Conservation (phyloP, 768 basidiomycete species). For the Boletus tylopilopsis region DNA sequence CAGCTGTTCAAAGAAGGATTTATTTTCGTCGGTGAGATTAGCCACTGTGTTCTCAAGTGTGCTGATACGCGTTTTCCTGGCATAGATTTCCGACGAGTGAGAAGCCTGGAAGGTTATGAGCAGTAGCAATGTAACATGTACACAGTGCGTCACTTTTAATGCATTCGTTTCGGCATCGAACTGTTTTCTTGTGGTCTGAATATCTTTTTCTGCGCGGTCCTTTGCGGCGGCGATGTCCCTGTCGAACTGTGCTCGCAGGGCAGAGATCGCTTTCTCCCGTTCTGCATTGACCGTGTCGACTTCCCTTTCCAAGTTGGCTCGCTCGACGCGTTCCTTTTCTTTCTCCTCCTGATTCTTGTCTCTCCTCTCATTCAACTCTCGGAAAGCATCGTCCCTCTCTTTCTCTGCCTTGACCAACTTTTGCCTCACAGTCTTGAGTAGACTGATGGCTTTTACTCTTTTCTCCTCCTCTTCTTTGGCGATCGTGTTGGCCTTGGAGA, state of each 20-base stretch:
- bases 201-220: conserved; percentile 76
- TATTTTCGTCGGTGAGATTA: conserved; percentile 70
- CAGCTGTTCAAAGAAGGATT: conserved; percentile 76
- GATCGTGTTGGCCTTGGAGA: conserved; percentile 51
- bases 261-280: conserved; percentile 57
- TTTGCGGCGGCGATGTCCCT: conserved; percentile 58
- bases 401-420: conserved; percentile 97
- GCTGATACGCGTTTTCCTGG: conserved; percentile 58
- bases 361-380: conserved; percentile 48
- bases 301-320: conserved; percentile 55
- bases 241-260: conserved; percentile 65
- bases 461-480: conserved; percentile 98
- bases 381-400: conserved; percentile 76
- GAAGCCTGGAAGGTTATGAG: conserved; percentile 45
- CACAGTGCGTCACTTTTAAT: conserved; percentile 51
- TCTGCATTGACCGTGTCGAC: conserved; percentile 58
- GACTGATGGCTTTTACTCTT: conserved; percentile 85
- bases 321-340: conserved; percentile 44
- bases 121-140: conserved; percentile 4
- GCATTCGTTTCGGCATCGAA: conserved; percentile 74
- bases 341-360: conserved; percentile 52
- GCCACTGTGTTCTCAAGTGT: conserved; percentile 70
- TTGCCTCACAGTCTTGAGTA: conserved; percentile 93
- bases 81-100: conserved; percentile 62
- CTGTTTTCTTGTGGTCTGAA: conserved; percentile 58